phyloP scores from a whole-genome alignment of 1,139 yeast species.

The Wickerhamomyces sp. region DNA sequence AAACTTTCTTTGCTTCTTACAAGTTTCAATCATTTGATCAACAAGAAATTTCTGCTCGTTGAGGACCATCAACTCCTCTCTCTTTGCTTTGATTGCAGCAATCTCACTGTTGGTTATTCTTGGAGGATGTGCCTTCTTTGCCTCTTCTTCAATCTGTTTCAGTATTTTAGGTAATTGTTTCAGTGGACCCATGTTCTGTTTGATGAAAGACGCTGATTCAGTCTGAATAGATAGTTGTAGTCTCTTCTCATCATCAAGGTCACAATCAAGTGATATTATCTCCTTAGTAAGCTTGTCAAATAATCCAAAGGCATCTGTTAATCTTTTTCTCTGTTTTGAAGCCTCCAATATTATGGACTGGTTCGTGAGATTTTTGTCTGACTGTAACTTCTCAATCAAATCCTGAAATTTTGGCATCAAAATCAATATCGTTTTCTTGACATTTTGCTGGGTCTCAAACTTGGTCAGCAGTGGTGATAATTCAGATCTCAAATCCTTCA shows the following conservation, averaged over 20 bases:
- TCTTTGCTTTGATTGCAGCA: slow-evolving; percentile 47
- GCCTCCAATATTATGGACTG: slow-evolving; percentile 32
- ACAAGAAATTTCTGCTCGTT: slow-evolving; percentile 79
- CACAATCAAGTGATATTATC: slow-evolving; percentile 28
- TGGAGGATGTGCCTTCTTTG: slow-evolving; percentile 13
- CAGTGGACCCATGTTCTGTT: slow-evolving; percentile 50
- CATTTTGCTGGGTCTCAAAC: slow-evolving; percentile 32
- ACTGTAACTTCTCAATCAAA: slow-evolving; percentile 29
- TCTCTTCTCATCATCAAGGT: slow-evolving; percentile 33
- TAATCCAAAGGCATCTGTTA: slow-evolving; percentile 39
- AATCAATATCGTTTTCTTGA: slow-evolving; percentile 32
- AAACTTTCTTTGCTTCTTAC: slow-evolving; percentile 64
- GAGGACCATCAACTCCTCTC: slow-evolving; percentile 81
- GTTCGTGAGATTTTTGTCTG: slow-evolving; percentile 26
- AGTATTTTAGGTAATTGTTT: slow-evolving; percentile 41
- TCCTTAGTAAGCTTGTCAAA: slow-evolving; percentile 41
- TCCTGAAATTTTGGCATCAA: slow-evolving; percentile 39
- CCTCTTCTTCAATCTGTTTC: slow-evolving; percentile 17
- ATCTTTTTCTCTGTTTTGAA: slow-evolving; percentile 33
- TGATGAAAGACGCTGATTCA: slow-evolving; percentile 45
- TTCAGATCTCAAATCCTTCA: slow-evolving; percentile 30
- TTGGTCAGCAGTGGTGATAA: slow-evolving; percentile 20
- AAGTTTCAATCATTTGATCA: slow-evolving; percentile 53
- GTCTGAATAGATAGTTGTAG: slow-evolving; percentile 42
- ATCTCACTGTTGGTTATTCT: slow-evolving; percentile 21